Conservation (phyloP, 2,329 filamentous ascomycete species). For the Incumbomyces delicatus region DNA sequence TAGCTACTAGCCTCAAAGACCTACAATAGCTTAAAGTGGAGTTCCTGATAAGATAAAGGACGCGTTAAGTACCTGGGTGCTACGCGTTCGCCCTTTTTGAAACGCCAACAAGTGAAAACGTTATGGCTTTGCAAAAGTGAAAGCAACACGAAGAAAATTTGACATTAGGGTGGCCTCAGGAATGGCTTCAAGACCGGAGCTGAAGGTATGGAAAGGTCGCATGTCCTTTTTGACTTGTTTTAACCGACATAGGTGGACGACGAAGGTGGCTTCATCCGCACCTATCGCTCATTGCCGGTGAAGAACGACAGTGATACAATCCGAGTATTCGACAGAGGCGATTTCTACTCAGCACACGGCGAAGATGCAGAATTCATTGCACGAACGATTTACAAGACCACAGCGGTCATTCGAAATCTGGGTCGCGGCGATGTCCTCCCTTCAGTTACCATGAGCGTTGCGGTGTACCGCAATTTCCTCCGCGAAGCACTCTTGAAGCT, state of each 20-base stretch:
- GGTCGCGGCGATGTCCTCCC: slow-evolving; percentile 74
- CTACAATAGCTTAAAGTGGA: too few species aligned
- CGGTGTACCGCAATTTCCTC: slow-evolving; percentile 90
- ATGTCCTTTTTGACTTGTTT: slow-evolving; percentile 7
- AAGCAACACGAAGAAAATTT: too few species aligned
- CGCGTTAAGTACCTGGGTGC: too few species aligned
- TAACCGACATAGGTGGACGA: slow-evolving; percentile 64
- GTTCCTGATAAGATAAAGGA: too few species aligned
- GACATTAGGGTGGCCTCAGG: not conserved
- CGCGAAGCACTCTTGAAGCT: slow-evolving; percentile 87
- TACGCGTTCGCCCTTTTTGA: too few species aligned
- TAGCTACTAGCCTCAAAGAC: too few species aligned
- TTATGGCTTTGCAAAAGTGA: too few species aligned
- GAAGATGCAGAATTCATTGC: slow-evolving; percentile 39
- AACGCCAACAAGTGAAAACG: too few species aligned
- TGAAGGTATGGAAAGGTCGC: slow-evolving; percentile 47
- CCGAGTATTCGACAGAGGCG: slow-evolving; percentile 84
- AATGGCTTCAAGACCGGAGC: slow-evolving; percentile 63
- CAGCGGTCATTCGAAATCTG: slow-evolving; percentile 83
- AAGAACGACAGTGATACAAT: slow-evolving; percentile 56
- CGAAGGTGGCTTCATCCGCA: slow-evolving; percentile 91
- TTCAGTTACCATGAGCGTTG: slow-evolving; percentile 91
- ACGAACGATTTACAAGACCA: slow-evolving; percentile 86
- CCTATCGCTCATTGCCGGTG: slow-evolving; percentile 75
- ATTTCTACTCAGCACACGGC: slow-evolving; percentile 71